Evolutionary conservation across 257 asterid genomes (phyloP).

Genomic region (Forsythia suspensa): DNA sequence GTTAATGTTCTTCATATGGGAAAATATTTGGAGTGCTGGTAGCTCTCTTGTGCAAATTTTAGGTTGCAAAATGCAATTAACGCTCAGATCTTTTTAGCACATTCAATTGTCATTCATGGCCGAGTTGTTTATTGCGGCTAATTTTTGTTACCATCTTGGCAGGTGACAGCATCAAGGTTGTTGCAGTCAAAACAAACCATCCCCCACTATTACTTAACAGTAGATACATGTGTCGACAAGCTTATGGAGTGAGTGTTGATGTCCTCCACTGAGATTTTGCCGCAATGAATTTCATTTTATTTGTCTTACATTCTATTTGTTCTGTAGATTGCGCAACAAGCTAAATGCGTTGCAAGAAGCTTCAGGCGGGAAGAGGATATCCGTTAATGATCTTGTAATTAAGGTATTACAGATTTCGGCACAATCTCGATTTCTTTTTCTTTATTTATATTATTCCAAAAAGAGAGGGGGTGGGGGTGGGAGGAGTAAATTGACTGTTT

Average conservation of each 20-base stretch:
- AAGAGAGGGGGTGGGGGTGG: neutral
- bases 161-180: conserved; percentile 58
- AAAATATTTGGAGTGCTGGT: neutral
- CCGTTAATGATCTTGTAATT: conserved; percentile 90
- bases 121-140: neutral
- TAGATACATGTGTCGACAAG: conserved; percentile 95
- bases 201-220: conserved; percentile 94
- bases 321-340: conserved; percentile 41
- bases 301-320: conserved; percentile 1
- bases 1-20: neutral
- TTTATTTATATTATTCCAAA: conserved; percentile 7
- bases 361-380: conserved; percentile 92
- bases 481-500: conserved; percentile 27
- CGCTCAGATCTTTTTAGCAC: neutral
- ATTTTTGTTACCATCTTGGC: conserved; percentile 19
- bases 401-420: conserved; percentile 55
- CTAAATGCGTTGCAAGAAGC: conserved; percentile 89
- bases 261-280: conserved; percentile 19
- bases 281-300: neutral
- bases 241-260: conserved; percentile 81
- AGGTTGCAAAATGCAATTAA: neutral
- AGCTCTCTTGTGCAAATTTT: neutral
- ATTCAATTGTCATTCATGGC: neutral
- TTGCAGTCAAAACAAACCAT: conserved; percentile 63
- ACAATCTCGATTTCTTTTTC: conserved; percentile 25